These are phyloP conservation scores for Phytophthora pistaciae DNA, from an alignment of 352 stramenopile genomes.

Conservation along the genomic window DNA sequence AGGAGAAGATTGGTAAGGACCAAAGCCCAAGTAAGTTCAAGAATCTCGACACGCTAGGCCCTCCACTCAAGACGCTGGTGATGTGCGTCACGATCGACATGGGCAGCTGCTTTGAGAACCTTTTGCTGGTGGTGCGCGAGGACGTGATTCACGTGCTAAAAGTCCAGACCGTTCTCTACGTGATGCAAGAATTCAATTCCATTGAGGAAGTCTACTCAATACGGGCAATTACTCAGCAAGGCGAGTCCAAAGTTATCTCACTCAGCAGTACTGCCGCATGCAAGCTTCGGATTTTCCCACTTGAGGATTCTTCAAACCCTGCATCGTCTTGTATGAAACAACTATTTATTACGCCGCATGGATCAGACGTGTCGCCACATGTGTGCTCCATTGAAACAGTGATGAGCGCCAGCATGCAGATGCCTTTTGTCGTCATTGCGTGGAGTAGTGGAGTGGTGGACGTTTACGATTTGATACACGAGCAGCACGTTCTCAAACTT, in stretches of 20 bases:
- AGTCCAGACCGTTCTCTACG: constrained; percentile 56
- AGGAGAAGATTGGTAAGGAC: constrained; percentile 23
- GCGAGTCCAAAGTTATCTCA: constrained; percentile 24
- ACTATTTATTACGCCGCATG: constrained; percentile 25
- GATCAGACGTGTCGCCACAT: constrained; percentile 1
- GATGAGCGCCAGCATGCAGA: constrained; percentile 7
- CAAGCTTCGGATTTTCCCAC: constrained; percentile 31
- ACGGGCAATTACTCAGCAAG: constrained; percentile 17
- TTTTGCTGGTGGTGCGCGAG: constrained; percentile 58
- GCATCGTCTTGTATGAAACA: not conserved
- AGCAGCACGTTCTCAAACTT: constrained; percentile 44
- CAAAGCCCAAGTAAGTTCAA: constrained; percentile 13
- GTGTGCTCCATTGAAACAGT: constrained; percentile 35
- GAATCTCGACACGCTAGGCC: constrained; percentile 26
- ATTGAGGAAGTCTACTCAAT: constrained; percentile 34
- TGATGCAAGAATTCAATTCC: constrained; percentile 30
- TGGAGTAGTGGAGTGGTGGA: constrained; percentile 66
- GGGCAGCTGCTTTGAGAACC: constrained; percentile 52
- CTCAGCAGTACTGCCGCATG: constrained; percentile 29
- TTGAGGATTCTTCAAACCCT: constrained; percentile 12
- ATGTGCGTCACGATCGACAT: constrained; percentile 68
- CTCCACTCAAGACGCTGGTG: constrained; percentile 25
- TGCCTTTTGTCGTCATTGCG: constrained; percentile 47
- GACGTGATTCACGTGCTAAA: constrained; percentile 80
- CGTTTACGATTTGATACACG: constrained; percentile 34